Evolutionary conservation across 805 yeast genomes (phyloP), one percentile per base, ranked within the genome.

Genomic region (Cyberlindnera suaveolens): DNA sequence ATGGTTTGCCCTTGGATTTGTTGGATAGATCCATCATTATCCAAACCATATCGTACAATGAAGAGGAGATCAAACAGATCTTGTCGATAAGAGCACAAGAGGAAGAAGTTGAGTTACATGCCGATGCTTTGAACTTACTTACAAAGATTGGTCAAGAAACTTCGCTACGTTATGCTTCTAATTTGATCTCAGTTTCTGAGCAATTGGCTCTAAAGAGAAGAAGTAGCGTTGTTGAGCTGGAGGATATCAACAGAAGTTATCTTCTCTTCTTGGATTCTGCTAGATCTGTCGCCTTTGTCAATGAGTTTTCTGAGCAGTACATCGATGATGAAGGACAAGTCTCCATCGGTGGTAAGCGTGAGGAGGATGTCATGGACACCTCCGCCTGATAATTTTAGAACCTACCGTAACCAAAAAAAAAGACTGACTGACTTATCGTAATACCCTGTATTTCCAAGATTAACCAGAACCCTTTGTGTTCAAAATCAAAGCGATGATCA

Each of bases 1-100:
- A 93, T 63, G 99, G 99, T n/a, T 72, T 93, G 46, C 99, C 99
- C 35, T 74, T 85, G 46, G 99, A 93, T 71, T 72, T 93, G 56
- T 80, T 93, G 56, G 99, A 93, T 67, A 78, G 99, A 63, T 78
- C 95, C 31, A 84, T 93, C 52, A 93, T 93, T 49, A 88, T 93
- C 51, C 89, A 93, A 59, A 95, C 99, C 1, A 65, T 77, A 15
- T 71, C 78, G 37, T 93, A 93, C 69, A 71, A 74, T 46, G 79
- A 77, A 45, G 90, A 86, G 46, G 99, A 93, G 65, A 84, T 91
- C 58, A 77, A 83, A 58, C 80, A 89, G 39, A 93, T 93, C 57
- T 70, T 93, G 49, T 72, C 85, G 27, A 93, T 91, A 56, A 80
- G 99, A 60, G 88, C 97, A 3, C 85, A 82, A 56, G 96, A 89